These are phyloP conservation scores for Exophiala phaeomuriformis DNA, from an alignment of 2,329 filamentous ascomycete species.

Conservation along the genomic window DNA sequence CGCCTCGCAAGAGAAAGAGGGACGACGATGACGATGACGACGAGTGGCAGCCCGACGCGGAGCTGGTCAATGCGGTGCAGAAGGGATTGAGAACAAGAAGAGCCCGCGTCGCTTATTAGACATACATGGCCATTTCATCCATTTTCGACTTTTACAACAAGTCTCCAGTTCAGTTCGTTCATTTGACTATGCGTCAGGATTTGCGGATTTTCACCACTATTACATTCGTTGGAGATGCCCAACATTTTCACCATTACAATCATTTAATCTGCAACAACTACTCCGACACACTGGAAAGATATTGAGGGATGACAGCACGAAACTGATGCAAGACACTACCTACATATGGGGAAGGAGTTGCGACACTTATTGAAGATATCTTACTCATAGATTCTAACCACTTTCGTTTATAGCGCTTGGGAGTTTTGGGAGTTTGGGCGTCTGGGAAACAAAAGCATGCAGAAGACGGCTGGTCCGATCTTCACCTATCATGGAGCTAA, in stretches of 20 bases:
- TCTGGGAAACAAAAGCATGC: background rate
- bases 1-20: slow-evolving; percentile 5
- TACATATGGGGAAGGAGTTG: too few relatives aligned
- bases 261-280: too few relatives aligned
- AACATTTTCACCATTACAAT: too few relatives aligned
- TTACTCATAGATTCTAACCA: background rate
- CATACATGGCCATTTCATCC: background rate
- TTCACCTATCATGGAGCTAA: background rate
- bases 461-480: slow-evolving; percentile 3
- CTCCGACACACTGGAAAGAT: too few relatives aligned
- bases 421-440: background rate
- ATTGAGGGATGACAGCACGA: too few relatives aligned
- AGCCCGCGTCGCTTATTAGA: background rate
- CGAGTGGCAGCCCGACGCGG: slow-evolving; percentile 4
- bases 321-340: too few relatives aligned
- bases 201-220: too few relatives aligned
- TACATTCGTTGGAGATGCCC: too few relatives aligned
- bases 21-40: slow-evolving; percentile 12
- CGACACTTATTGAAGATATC: too few relatives aligned
- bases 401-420: background rate
- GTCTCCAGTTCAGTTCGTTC: too few relatives aligned
- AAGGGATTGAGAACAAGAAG: slow-evolving; percentile 5
- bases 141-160: too few relatives aligned
- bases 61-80: background rate
- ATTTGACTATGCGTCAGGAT: too few relatives aligned